Percentiles rank a stretch among this genome's conserved stretches.
Evolutionary conservation across 2,329 filamentous ascomycete species (phyloP).

Genomic region (Tolypocladium sp.): DNA sequence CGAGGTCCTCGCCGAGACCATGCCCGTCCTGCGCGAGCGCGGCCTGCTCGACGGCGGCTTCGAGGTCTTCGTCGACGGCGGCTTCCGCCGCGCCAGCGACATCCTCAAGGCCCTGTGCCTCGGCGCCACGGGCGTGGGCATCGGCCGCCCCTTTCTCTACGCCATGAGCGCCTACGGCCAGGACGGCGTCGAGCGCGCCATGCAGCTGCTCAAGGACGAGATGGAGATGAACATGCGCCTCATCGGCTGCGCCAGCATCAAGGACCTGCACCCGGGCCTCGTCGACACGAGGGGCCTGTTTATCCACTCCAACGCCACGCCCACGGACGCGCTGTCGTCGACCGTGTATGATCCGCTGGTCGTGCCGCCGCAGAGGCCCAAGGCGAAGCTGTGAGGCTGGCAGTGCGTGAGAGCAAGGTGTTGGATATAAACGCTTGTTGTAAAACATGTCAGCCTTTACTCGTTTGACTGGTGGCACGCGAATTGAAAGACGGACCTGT

Average conservation of each 20-base stretch:
- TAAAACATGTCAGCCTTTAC: background rate
- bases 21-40: conserved; percentile 70
- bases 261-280: conserved; percentile 71
- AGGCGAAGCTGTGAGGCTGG: conserved; percentile 37
- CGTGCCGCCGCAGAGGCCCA: conserved; percentile 40
- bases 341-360: conserved; percentile 46
- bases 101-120: conserved; percentile 93
- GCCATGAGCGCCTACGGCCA: conserved; percentile 91
- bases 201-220: conserved; percentile 89
- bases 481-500: too few relatives aligned
- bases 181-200: conserved; percentile 80
- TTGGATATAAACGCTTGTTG: background rate
- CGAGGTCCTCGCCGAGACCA: conserved; percentile 86
- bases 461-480: too few relatives aligned
- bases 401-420: background rate
- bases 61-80: conserved; percentile 87
- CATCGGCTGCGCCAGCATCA: conserved; percentile 68
- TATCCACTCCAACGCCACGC: conserved; percentile 39
- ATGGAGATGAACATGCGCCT: conserved; percentile 99
- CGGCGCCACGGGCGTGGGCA: conserved; percentile 85
- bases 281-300: conserved; percentile 67
- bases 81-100: conserved; percentile 81
- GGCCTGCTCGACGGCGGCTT: conserved; percentile 53
- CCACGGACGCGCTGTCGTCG: conserved; percentile 36
- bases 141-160: conserved; percentile 89